Percentiles rank a stretch among this genome's conserved stretches.
phyloP scores from a whole-genome alignment of 768 basidiomycete genomes.

The Trametes cingulata region DNA sequence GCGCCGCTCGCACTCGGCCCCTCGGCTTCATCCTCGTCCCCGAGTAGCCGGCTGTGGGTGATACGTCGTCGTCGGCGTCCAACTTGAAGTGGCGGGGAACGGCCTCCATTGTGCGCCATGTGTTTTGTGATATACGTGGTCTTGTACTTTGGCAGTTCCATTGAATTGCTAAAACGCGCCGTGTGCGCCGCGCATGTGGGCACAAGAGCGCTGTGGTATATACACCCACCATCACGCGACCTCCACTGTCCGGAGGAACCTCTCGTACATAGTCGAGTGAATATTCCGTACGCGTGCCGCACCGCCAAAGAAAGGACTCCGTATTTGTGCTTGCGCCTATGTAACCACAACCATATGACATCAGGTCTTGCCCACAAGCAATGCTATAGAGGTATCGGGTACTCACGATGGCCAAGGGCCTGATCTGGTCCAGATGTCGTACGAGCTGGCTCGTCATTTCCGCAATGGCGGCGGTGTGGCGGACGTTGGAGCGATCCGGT shows the following conservation, averaged over 20 bases:
- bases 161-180: neutral
- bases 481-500: conserved; percentile 53
- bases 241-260: conserved; percentile 61
- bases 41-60: no score
- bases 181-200: no score
- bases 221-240: conserved; percentile 24
- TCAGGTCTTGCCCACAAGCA: neutral
- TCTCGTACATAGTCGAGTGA: conserved; percentile 60
- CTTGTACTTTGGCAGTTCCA: neutral
- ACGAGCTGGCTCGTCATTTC: conserved; percentile 73
- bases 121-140: neutral
- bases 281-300: conserved; percentile 63
- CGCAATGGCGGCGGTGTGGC: conserved; percentile 69
- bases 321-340: conserved; percentile 45
- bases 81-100: no score
- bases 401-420: conserved; percentile 63
- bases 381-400: neutral
- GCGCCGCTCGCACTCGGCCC: neutral
- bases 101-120: no score
- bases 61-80: no score
- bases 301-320: conserved; percentile 50
- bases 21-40: no score
- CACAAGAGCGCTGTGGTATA: neutral
- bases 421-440: conserved; percentile 55
- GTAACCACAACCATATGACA: neutral